Base-by-base conservation (phyloP, 1,284 basidiomycete species). In the Ceratobasidium sp. region DNA sequence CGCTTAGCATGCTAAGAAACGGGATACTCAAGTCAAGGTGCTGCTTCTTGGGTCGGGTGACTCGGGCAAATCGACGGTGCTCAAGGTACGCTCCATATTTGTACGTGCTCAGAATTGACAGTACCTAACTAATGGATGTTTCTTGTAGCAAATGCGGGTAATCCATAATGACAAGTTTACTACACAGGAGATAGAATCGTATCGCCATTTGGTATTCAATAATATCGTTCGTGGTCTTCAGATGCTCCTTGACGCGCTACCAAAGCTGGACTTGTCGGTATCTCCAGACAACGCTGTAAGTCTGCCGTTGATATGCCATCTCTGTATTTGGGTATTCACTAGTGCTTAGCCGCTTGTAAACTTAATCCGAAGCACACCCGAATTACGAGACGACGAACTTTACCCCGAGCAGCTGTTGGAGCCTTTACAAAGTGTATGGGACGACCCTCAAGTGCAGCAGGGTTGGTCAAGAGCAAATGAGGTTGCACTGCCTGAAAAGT, bases 31-130 rank as follows among this genome's bases (percentile, higher is more conserved):
- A 90, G 93, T 96, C 86, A 96, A 96, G 89, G 92, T 95, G 74
- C 87, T 98, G 73, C 88, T 98, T 33, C 88, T 98, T 41, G 96
- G 96, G 50, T 96, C 96, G 59, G 96, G 96, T 50, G 96, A 97
- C 83, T 95, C 93, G 44, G 96, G 96, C 60, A 98, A 98, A 85
- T 96, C 94, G 14, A 98, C 96, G 4, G 89, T 96, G 81, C 89
- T 96, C 83, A 96, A 96, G 87, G 93, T 93, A 77, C 55, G 86
- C 64, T 12, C 38, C 41, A 82, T 64, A 69, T 67, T 77, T 82
- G 83, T 77, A 81, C 82, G 82, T 82, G 67, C 52, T 44, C 35
- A 41, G 33, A 10, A 44, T 44, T 44, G 12, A 44, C 16, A 10
- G 33, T 41, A 52, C 38, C 59, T 65, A 50, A 55, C 60, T 62